Base-by-base conservation (phyloP, 352 stramenopile species). In the Globisporangium lucens region DNA sequence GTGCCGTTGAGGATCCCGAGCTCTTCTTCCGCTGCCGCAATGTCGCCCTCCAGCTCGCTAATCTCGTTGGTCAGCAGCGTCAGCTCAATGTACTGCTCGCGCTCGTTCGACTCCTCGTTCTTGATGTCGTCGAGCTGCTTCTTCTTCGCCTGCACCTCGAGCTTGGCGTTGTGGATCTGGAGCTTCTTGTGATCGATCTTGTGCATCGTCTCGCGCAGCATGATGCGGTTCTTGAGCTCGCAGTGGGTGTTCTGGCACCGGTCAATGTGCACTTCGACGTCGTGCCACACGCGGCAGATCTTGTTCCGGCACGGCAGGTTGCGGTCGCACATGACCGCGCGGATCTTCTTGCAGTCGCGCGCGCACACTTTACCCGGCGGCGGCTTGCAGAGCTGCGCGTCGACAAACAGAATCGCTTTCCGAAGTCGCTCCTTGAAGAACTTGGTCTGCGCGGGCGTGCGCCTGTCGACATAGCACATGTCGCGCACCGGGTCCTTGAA, bases 201-300 rank as follows among this genome's bases (percentile, higher is more conserved):
- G 78, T 91, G 81, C 80, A 89, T 87, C 33, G 80, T 91, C 60
- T 91, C 83, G 17, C 83, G 80, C 12, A 89, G 69, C 73, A 91
- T 78, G 43, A 91, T 82, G 52, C 83, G 83, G 68, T 82, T 87
- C 55, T 83, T 84, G 59, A 91, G 87, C 75, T 91, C 83, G 62
- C 83, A 91, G 38, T 87, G 73, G 22, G 70, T 59, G 74, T 91
- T 89, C 65, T 78, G 69, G 60, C 83, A 91, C n/a, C 75, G 78
- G 63, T 89, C 83, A 2, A 74, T 89, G 68, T 91, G 80, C 9
- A 82, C 80, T 57, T 91, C 83, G 0, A 91, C 83, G 30, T 91
- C 83, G 62, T 91, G 83, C 83, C 83, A 91, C 33, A 89, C 77
- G 15, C 83, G 80, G 33, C 83, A 91, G 60, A 80, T 77, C 68